Evolutionary conservation across 805 yeast species (phyloP).

Genomic region (Sugiyamaella floridensis): DNA sequence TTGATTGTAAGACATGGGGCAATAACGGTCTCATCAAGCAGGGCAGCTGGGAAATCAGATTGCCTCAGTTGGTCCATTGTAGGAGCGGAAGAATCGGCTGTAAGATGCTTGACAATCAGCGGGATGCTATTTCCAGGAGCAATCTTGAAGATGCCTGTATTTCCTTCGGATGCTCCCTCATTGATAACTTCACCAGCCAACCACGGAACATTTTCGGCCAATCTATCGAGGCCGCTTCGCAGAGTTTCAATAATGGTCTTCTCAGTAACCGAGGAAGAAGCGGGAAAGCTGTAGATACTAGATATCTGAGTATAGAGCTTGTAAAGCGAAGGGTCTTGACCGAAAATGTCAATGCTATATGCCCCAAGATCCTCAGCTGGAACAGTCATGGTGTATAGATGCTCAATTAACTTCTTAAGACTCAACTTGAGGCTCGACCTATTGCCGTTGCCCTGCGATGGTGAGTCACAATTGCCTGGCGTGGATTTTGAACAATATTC

Average conservation of each 20-base stretch:
- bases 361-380: no score
- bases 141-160: constrained; percentile 3
- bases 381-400: no score
- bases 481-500: no score
- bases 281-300: background rate
- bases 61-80: constrained; percentile 1
- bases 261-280: background rate
- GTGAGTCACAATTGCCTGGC: no score
- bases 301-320: constrained; percentile 3
- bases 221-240: constrained; percentile 4
- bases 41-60: constrained; percentile 5
- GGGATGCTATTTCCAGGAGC: constrained; percentile 1
- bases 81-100: background rate
- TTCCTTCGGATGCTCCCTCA: constrained; percentile 2
- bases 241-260: background rate
- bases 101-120: constrained; percentile 7
- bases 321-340: background rate
- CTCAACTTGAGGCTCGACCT: no score
- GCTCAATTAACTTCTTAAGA: no score
- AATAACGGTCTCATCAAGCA: constrained; percentile 9
- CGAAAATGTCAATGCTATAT: background rate
- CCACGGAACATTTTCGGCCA: constrained; percentile 9
- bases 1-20: constrained; percentile 4
- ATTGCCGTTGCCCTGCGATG: no score
- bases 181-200: constrained; percentile 10